Evolutionary conservation across 257 asterid species (phyloP).

Genomic region (Petunia axillaris): DNA sequence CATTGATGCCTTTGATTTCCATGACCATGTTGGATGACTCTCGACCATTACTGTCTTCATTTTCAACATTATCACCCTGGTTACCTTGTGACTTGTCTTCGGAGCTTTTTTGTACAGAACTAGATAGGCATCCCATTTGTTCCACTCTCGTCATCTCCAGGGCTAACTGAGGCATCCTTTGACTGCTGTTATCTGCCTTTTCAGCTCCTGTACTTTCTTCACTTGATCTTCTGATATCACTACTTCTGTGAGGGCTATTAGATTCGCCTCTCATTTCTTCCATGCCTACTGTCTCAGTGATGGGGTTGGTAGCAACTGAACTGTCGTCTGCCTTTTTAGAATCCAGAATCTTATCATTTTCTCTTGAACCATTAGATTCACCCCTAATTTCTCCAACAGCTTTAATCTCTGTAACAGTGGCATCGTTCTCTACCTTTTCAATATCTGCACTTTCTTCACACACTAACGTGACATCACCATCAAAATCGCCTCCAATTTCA

Average conservation of each 20-base stretch:
- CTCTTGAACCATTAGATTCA: constrained; percentile 21
- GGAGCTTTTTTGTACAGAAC: background rate
- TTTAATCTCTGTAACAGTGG: constrained; percentile 1
- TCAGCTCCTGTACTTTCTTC: constrained; percentile 19
- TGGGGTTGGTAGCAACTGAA: background rate
- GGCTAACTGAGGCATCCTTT: background rate
- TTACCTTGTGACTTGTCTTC: background rate
- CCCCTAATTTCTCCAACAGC: constrained; percentile 11
- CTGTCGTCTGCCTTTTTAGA: constrained; percentile 11
- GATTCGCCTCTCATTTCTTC: constrained; percentile 11
- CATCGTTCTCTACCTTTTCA: constrained; percentile 11
- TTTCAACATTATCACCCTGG: constrained; percentile 15
- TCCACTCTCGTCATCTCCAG: background rate
- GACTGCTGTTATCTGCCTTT: constrained; percentile 9
- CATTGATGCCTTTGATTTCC: constrained; percentile 12
- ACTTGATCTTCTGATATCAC: background rate
- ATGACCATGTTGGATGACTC: background rate
- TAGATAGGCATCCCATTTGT: background rate
- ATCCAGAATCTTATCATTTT: background rate
- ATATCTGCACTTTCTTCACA: constrained; percentile 14
- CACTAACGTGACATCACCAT: background rate
- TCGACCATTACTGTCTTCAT: constrained; percentile 1
- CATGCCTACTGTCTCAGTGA: constrained; percentile 10
- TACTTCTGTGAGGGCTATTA: constrained; percentile 14
- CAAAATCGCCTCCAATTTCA: constrained; percentile 1